Evolutionary conservation across 2,329 filamentous ascomycete genomes (phyloP), one percentile per base, ranked within the genome.

Genomic region (Aspergillus neoniger): DNA sequence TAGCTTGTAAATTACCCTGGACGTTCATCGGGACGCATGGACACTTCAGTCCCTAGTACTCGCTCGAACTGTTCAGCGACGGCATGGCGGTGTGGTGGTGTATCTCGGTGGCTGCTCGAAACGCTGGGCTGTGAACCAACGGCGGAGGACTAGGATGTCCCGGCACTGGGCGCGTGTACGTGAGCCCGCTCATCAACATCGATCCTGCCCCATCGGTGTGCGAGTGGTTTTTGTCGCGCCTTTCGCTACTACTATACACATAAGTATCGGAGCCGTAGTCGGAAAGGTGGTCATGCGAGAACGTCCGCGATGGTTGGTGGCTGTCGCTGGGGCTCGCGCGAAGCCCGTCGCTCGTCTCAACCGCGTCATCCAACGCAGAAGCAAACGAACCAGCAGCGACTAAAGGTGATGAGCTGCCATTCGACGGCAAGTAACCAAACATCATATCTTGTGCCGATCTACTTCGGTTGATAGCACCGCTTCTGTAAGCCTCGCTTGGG

Each of bases 161-260:
- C 21, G 47, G 68, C 47, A 64, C 67, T n/a, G 72, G 67, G 23
- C 73, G 77, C 10, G 69, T 72, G 49, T 82, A 82, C 15, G 67
- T 68, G 30, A 79, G 69, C 2, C 79, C 79, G 44, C 72, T 81
- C 30, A 80, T 69, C 6, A 81, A 64, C 1, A 71, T 74, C 6
- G 68, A 68, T 14, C 73, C 71, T 32, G 66, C 64, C 7, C 65
- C 61, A 3, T 65, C 67, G 10, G 61, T 54, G 2, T 68, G 60
- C 3, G 73, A 73, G 36, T 69, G 68, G 19, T 68, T 66, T 58
- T 74, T 77, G 19, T 49, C 30, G 17, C 67, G 68, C 32, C 68
- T 65, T 55, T 68, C 72, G 10, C 68, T 72, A 36, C 71, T 71
- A 47, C 69, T 72, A 63, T 79, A 80, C 53, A 73, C 74, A 61